Evolutionary conservation across 139 green algal genomes (phyloP), one percentile per base, ranked within the genome.

Genomic region (Picochlorum sp.): DNA sequence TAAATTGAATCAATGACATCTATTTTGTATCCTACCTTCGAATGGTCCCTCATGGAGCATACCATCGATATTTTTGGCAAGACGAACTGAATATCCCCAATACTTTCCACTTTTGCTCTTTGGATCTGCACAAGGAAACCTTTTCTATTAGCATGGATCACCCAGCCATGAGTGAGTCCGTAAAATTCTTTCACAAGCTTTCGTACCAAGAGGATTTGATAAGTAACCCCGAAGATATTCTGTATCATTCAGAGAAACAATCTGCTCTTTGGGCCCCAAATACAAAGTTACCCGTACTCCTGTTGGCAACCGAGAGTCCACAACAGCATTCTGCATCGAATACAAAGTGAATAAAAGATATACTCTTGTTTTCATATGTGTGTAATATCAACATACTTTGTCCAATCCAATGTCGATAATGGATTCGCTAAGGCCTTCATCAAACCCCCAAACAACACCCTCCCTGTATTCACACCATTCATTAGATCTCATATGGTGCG

Each of bases 401-500:
- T 95, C 86, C 9, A 93, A 72, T 0, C 88, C 88, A 6, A 95
- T 74, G 55, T 96, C 86, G 2, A 92, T 65, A 20, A 86, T 69
- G 7, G 75, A 78, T 11, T 78, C 77, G 47, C n/a, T 54, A 20
- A 54, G n/a, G 6, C 44, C 47, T 11, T 64, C 80, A 6, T 45
- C n/a, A 41, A 64, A 45, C 18, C n/a, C 64, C 9, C 84, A 45
- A 7, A 95, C 81, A 4, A 90, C 76, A 0, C 91, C 90, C 62
- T 97, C 90, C 0, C 90, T 64, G 67, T 85, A 97, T 9, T 63
- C 62, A n/a, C 71, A 66, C 90, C 90, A 96, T 70, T 95, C 88
- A 20, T 62, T 76, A 4, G 77, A 70, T 10, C 91, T 67, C 61
- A 87, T 73, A 67, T 96, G 90, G 72, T 97, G 90, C 10, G 91